phyloP scores from a whole-genome alignment of 495 filamentous ascomycete genomes.

The Penicillium antarcticum region DNA sequence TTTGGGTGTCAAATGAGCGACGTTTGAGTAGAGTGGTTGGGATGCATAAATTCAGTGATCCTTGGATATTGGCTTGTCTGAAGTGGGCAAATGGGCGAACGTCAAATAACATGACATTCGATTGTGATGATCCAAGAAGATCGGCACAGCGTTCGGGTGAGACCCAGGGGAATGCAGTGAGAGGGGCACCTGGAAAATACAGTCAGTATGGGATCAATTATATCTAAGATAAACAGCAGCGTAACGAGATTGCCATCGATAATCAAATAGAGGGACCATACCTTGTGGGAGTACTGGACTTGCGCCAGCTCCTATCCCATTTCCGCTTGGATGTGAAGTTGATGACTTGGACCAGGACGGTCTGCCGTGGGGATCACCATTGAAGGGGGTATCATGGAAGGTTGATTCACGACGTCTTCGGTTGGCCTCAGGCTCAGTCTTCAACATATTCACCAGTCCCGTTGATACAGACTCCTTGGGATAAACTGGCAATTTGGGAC shows the following conservation, averaged over 20 bases:
- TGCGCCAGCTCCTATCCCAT: not conserved
- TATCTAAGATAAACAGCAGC: not conserved
- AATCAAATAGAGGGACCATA: not conserved
- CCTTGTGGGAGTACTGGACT: slow-evolving; percentile 5
- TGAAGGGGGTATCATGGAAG: slow-evolving; percentile 16
- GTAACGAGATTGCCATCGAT: not conserved
- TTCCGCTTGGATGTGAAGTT: not conserved
- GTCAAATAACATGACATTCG: slow-evolving; percentile 75
- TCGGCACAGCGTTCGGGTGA: slow-evolving; percentile 61
- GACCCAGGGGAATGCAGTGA: slow-evolving; percentile 45
- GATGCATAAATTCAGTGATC: slow-evolving; percentile 89
- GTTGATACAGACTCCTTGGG: slow-evolving; percentile 77
- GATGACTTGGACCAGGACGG: slow-evolving; percentile 3
- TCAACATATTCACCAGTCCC: slow-evolving; percentile 58
- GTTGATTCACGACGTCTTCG: slow-evolving; percentile 19
- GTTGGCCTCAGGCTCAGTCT: slow-evolving; percentile 21
- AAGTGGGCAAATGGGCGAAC: slow-evolving; percentile 84
- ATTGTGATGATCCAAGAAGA: slow-evolving; percentile 54
- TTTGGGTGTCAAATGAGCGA: slow-evolving; percentile 86
- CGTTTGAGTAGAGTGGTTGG: slow-evolving; percentile 92
- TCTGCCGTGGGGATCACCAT: slow-evolving; percentile 7
- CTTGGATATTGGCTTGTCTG: slow-evolving; percentile 65
- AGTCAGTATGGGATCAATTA: not conserved
- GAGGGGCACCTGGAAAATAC: not conserved
- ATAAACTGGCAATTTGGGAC: slow-evolving; percentile 65